Conservation (phyloP, 768 basidiomycete genomes). For the Mycena polygramma region DNA sequence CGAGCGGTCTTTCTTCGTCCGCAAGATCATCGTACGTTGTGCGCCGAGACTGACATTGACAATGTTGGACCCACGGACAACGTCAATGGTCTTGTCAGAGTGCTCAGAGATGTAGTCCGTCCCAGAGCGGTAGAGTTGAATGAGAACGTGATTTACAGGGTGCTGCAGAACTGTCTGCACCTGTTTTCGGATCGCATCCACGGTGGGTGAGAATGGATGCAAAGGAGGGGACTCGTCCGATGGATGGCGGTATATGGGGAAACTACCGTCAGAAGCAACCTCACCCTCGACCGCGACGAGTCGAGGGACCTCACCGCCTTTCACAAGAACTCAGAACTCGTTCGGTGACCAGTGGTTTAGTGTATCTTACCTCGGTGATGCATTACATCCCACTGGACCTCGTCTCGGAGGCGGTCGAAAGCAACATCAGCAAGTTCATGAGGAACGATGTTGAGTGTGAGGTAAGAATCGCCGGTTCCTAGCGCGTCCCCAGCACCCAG, state of each 20-base stretch:
- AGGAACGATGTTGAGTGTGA: constrained; percentile 72
- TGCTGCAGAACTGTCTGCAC: constrained; percentile 72
- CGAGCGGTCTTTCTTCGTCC: constrained; percentile 63
- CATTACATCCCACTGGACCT: constrained; percentile 84
- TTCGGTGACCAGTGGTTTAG: not conserved
- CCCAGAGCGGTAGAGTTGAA: constrained; percentile 84
- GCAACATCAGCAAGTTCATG: constrained; percentile 65
- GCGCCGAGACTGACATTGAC: constrained; percentile 89
- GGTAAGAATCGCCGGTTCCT: constrained; percentile 77
- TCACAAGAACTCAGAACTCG: not conserved
- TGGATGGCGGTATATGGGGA: constrained; percentile 87
- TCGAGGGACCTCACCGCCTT: constrained; percentile 82
- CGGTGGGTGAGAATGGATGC: constrained; percentile 75
- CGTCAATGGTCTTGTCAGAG: constrained; percentile 89
- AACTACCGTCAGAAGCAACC: constrained; percentile 59
- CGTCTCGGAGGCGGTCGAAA: constrained; percentile 69
- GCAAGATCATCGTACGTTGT: constrained; percentile 81
- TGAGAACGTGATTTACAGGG: constrained; percentile 86
- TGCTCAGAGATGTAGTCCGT: constrained; percentile 90
- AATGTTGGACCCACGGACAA: constrained; percentile 78
- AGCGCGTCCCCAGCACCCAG: constrained; percentile 44
- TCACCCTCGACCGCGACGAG: constrained; percentile 55
- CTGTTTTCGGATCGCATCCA: constrained; percentile 71
- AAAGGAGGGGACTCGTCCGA: constrained; percentile 83
- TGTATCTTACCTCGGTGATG: constrained; percentile 79